Evolutionary conservation across 768 basidiomycete genomes (phyloP).

Genomic region (Russula sp.): DNA sequence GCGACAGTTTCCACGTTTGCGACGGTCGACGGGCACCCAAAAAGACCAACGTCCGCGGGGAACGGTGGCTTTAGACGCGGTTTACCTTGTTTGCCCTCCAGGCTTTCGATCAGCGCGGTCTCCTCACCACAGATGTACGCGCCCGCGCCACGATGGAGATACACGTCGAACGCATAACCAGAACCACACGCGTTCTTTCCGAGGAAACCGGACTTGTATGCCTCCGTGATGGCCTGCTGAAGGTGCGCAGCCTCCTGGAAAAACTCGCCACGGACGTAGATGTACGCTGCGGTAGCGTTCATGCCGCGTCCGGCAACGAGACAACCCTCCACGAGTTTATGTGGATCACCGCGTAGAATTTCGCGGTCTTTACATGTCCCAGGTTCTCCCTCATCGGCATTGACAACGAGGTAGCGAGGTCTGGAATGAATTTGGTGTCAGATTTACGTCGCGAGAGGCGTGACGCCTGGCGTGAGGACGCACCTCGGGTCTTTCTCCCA

Average conservation of each 20-base stretch:
- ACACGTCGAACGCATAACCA: conserved; percentile 94
- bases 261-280: conserved; percentile 99
- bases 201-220: conserved; percentile 81
- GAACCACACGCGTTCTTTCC: conserved; percentile 89
- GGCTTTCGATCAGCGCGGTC: conserved; percentile 92
- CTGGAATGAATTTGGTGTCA: conserved; percentile 35
- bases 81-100: conserved; percentile 98
- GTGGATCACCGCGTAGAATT: conserved; percentile 95
- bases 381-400: conserved; percentile 81
- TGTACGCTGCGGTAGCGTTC: conserved; percentile 97
- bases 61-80: conserved; percentile 97
- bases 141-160: conserved; percentile 96
- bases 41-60: conserved; percentile 96
- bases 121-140: conserved; percentile 99
- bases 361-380: conserved; percentile 99
- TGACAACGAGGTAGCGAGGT: conserved; percentile 80
- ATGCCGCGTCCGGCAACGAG: conserved; percentile 93
- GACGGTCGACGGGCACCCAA: conserved; percentile 95
- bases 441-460: not conserved
- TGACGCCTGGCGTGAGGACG: no score
- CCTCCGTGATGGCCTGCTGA: conserved; percentile 92
- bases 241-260: conserved; percentile 91
- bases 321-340: conserved; percentile 97
- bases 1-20: conserved; percentile 99
- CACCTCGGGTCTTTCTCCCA: conserved; percentile 92